phyloP scores from a whole-genome alignment of 805 yeast genomes.

The Jamesozyma hellenica region DNA sequence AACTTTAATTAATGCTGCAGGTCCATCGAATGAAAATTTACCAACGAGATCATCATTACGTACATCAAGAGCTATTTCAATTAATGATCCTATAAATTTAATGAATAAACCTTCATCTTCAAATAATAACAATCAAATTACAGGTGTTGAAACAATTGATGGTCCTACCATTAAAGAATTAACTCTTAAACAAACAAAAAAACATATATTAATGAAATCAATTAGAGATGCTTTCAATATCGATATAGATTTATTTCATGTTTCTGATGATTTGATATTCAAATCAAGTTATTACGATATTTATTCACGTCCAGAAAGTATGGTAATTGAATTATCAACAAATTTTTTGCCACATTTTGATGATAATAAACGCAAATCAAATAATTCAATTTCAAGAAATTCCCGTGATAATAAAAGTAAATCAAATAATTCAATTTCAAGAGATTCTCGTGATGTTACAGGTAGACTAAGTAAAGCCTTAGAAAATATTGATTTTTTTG shows the following conservation, averaged over 20 bases:
- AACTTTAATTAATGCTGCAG: conserved; percentile 46
- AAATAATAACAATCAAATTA: conserved; percentile 21
- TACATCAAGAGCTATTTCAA: conserved; percentile 9
- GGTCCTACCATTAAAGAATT: conserved; percentile 22
- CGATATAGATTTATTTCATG: conserved; percentile 46
- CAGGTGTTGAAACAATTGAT: conserved; percentile 42
- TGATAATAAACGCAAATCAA: conserved; percentile 13
- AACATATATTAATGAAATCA: conserved; percentile 43
- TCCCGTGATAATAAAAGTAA: conserved; percentile 2
- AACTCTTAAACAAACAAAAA: conserved; percentile 21
- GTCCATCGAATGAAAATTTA: conserved; percentile 14
- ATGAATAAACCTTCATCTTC: conserved; percentile 1
- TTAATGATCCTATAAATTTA: conserved; percentile 8
- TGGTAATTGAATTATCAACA: conserved; percentile 38
- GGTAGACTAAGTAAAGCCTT: conserved; percentile 18
- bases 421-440: not conserved
- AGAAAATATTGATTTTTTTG: conserved; percentile 25
- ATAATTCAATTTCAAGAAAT: conserved; percentile 14
- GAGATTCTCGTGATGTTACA: conserved; percentile 19
- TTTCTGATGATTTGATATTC: conserved; percentile 47
- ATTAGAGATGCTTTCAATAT: conserved; percentile 57
- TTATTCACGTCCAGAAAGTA: conserved; percentile 37
- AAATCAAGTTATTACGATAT: conserved; percentile 39
- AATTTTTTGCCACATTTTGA: conserved; percentile 16
- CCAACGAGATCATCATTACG: conserved; percentile 21